Conservation (phyloP, 768 basidiomycete genomes). For the Suillus placidus region DNA sequence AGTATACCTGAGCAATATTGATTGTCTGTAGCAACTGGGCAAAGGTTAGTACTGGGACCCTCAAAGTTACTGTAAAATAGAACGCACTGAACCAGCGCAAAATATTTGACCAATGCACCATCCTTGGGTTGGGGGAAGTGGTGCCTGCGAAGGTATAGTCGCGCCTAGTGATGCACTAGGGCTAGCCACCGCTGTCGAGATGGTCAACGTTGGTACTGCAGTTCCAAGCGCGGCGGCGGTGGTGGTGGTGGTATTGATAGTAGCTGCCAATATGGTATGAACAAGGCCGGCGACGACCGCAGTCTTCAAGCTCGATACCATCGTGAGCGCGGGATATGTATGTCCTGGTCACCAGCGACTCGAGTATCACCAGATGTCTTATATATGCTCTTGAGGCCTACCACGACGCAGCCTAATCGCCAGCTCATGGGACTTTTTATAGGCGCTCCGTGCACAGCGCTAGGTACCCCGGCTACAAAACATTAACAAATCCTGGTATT, state of each 20-base stretch:
- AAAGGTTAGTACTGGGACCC: not conserved
- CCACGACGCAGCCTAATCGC: not conserved
- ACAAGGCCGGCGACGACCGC: conserved; percentile 20
- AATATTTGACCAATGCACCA: conserved; percentile 84
- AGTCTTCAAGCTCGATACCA: conserved; percentile 33
- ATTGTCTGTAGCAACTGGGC: conserved; percentile 83
- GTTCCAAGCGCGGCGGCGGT: conserved; percentile 19
- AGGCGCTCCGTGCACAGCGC: not conserved
- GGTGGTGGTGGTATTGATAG: conserved; percentile 14
- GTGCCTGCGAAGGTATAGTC: conserved; percentile 64
- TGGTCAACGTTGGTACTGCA: conserved; percentile 39
- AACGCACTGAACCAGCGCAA: conserved; percentile 72
- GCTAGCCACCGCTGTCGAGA: conserved; percentile 66
- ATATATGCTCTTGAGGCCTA: not conserved
- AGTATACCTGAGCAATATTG: conserved; percentile 72
- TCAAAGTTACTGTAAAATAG: not conserved
- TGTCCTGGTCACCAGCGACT: not conserved
- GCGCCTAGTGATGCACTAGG: conserved; percentile 56
- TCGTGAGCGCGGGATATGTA: not conserved
- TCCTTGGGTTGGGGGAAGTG: conserved; percentile 66
- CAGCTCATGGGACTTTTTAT: not conserved
- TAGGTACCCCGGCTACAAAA: not conserved
- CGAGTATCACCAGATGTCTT: not conserved
- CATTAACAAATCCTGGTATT: not conserved
- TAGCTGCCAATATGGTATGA: conserved; percentile 19